Evolutionary conservation across 176 grass and related monocot species (phyloP), one percentile per base, ranked within the genome.

Genomic region (Oryza rufipogon): DNA sequence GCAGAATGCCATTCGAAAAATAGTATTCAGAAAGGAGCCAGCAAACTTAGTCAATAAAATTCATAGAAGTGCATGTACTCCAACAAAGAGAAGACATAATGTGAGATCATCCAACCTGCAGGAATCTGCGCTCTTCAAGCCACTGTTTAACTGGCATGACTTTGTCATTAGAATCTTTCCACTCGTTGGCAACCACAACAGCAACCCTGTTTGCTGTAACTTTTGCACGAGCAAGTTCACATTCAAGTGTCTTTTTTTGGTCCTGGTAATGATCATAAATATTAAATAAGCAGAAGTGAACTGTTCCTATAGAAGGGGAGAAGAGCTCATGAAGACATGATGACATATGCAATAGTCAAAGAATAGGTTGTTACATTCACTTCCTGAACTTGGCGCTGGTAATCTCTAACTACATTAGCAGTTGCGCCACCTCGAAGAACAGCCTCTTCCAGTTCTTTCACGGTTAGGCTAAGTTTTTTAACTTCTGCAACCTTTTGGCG

Each of bases 151-250:
- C 97, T 49, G 97, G 97, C 97, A 99, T 99, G 30, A 99, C 97
- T 89, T 99, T 99, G 78, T 99, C 97, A 89, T 92, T 99, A 68
- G 93, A 92, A 94, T 99, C 97, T 87, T 99, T 99, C 97, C 97
- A 99, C 74, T 99, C 97, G 89, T 99, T 99, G 5, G 97, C 97
- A 78, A 96, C 97, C 66, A 96, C 97, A 76, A 89, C 84, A 76
- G 97, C 97, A 82, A 96, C 93, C 76, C 97, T 94, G 88, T 99
- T 99, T 85, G 93, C 97, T 58, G 81, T 86, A 79, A 96, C 93
- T 88, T 96, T 99, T 32, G 97, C 86, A 75, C 97, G 91, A 84
- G 97, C 86, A 91, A 99, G 97, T 90, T 99, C 93, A 60, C 93
- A 91, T 49, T 96, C 97, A 85, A 96, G 90, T 48, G 93, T 96